A percentile compares a stretch with the other conserved stretches of the same genome.
phyloP scores from a whole-genome alignment of 495 filamentous ascomycete genomes.

The Talaromyces ruber region DNA sequence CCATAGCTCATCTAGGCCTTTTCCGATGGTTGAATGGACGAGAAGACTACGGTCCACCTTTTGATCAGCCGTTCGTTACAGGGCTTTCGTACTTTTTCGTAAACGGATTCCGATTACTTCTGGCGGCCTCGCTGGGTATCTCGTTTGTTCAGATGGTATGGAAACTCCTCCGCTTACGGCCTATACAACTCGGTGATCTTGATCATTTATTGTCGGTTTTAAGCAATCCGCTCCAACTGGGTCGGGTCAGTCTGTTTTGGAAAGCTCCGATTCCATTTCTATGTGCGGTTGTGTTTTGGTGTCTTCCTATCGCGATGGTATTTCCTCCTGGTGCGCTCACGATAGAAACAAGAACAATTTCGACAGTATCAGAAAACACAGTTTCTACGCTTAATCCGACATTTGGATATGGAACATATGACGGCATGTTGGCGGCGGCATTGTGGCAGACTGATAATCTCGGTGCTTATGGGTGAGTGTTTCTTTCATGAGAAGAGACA shows the following conservation, averaged over 20 bases:
- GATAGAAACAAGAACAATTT: slow-evolving; percentile 2
- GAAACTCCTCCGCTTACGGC: slow-evolving; percentile 3
- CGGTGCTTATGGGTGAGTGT: slow-evolving; percentile 5
- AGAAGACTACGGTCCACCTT: not conserved
- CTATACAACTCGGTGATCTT: slow-evolving; percentile 6
- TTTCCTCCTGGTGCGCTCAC: slow-evolving; percentile 8
- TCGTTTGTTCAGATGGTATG: slow-evolving; percentile 9
- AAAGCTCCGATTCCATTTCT: slow-evolving; percentile 5
- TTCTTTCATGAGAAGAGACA: not conserved
- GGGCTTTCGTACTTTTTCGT: slow-evolving; percentile 7
- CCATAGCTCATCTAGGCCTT: slow-evolving; percentile 5
- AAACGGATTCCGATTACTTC: slow-evolving; percentile 9
- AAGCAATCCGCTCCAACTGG: slow-evolving; percentile 6
- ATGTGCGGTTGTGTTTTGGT: slow-evolving; percentile 8
- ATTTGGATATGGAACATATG: slow-evolving; percentile 4
- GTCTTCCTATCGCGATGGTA: slow-evolving; percentile 9
- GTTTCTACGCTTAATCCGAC: slow-evolving; percentile 4
- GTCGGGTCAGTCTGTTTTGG: slow-evolving; percentile 1
- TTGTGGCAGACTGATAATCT: slow-evolving; percentile 9
- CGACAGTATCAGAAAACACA: not conserved
- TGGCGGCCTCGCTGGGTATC: slow-evolving; percentile 5
- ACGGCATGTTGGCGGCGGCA: slow-evolving; percentile 3
- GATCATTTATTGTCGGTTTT: slow-evolving; percentile 5
- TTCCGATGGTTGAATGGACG: slow-evolving; percentile 8
- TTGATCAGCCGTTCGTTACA: slow-evolving; percentile 7